Conservation (phyloP, 768 basidiomycete genomes). For the Lentinula detonsa region DNA sequence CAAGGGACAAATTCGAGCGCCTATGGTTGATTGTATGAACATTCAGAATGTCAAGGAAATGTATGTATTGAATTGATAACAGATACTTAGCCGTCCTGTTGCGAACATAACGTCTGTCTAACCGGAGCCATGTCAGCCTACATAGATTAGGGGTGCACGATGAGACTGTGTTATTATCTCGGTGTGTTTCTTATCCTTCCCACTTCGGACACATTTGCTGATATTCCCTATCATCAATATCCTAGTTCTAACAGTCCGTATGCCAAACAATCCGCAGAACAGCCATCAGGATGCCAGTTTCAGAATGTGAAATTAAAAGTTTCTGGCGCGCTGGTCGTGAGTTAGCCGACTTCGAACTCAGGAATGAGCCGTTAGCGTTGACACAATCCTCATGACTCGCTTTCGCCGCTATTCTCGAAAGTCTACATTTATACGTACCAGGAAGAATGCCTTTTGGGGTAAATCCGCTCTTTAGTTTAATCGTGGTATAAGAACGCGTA, state of each 20-base stretch:
- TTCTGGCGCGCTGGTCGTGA: not conserved
- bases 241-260: not conserved
- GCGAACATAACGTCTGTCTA: not conserved
- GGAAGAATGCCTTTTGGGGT: not conserved
- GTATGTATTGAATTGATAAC: not conserved
- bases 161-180: not conserved
- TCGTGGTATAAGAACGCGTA: not conserved
- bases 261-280: not conserved
- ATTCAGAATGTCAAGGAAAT: not conserved
- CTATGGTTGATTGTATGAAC: not conserved
- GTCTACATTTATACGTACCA: not conserved
- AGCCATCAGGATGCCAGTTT: not conserved
- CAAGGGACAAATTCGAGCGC: not conserved
- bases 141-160: not conserved
- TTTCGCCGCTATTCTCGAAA: not conserved
- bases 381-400: not conserved
- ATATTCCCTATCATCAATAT: not conserved
- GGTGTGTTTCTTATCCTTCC: not conserved
- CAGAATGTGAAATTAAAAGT: not conserved
- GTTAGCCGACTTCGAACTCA: not conserved
- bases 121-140: not conserved
- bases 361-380: not conserved
- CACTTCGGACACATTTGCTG: not conserved
- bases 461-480: not conserved
- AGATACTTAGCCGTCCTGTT: not conserved